Conservation (phyloP, 176 grass and related monocot genomes). For the Carex myosuroides region DNA sequence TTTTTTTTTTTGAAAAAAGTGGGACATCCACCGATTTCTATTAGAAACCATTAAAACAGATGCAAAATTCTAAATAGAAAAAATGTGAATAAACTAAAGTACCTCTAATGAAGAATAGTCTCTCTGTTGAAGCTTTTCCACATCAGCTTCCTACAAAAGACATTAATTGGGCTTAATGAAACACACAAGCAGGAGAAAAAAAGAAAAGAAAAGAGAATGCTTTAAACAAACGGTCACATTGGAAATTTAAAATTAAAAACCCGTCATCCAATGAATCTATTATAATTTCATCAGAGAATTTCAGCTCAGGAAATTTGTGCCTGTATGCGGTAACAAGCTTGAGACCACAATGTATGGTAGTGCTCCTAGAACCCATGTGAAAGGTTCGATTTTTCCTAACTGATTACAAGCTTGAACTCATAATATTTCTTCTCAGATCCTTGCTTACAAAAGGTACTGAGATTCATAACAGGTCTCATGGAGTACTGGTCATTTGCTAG, state of each 20-base stretch:
- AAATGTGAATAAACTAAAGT: conserved; percentile 10
- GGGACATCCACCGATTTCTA: too few relatives aligned
- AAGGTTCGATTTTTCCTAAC: background rate
- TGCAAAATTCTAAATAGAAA: background rate
- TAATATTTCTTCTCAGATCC: background rate
- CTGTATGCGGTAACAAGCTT: background rate
- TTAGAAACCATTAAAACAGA: background rate
- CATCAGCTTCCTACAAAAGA: conserved; percentile 70
- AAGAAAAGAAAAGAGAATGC: background rate
- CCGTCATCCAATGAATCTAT: background rate
- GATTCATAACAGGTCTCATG: background rate
- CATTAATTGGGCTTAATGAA: background rate
- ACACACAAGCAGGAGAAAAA: background rate
- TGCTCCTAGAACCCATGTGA: background rate
- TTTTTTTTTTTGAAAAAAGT: too few relatives aligned
- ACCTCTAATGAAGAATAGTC: conserved; percentile 96
- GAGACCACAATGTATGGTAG: background rate
- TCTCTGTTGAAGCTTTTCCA: conserved; percentile 95
- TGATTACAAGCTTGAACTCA: background rate
- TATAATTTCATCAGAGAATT: background rate
- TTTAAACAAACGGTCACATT: background rate
- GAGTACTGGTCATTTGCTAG: background rate
- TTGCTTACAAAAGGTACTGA: background rate
- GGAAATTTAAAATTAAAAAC: background rate
- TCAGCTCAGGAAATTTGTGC: background rate